phyloP scores from a whole-genome alignment of 1,284 basidiomycete genomes.

The Pyrrhoderma noxium region DNA sequence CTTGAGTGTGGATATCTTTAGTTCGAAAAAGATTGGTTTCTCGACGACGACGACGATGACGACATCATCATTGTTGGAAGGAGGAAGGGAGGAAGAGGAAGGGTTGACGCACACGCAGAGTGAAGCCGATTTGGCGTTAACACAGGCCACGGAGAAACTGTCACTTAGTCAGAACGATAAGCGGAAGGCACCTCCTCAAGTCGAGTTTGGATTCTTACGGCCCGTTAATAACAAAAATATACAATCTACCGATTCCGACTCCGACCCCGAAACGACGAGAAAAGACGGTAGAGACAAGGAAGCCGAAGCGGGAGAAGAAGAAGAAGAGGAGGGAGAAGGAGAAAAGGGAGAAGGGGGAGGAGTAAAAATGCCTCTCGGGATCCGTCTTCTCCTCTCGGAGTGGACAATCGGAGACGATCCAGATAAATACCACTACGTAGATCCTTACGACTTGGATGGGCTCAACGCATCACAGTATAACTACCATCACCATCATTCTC shows the following conservation, averaged over 20 bases:
- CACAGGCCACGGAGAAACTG: constrained; percentile 8
- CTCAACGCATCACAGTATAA: constrained; percentile 23
- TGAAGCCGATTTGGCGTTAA: constrained; percentile 2
- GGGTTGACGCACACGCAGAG: not conserved
- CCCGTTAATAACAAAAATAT: constrained; percentile 3
- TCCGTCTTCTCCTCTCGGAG: constrained; percentile 55
- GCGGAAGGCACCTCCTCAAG: constrained; percentile 11
- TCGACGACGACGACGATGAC: constrained; percentile 22
- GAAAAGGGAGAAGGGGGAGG: not conserved
- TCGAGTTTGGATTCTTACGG: constrained; percentile 13
- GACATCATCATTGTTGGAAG: constrained; percentile 36
- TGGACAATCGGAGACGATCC: constrained; percentile 56
- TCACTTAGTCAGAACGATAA: constrained; percentile 8
- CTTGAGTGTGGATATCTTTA: constrained; percentile 52
- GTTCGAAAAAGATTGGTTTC: constrained; percentile 34
- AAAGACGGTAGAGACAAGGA: constrained; percentile 11
- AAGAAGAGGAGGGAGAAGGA: constrained; percentile 15
- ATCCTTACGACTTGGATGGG: constrained; percentile 41
- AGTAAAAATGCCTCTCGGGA: constrained; percentile 39
- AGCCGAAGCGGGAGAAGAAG: constrained; percentile 14
- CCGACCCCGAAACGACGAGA: constrained; percentile 17
- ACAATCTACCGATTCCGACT: constrained; percentile 33
- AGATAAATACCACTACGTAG: constrained; percentile 41
- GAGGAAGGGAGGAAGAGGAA: not conserved
- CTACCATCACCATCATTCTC: not conserved